A percentile compares a stretch with the other conserved stretches of the same genome.
phyloP scores from a whole-genome alignment of 768 basidiomycete species.

The Lactarius psammicola region DNA sequence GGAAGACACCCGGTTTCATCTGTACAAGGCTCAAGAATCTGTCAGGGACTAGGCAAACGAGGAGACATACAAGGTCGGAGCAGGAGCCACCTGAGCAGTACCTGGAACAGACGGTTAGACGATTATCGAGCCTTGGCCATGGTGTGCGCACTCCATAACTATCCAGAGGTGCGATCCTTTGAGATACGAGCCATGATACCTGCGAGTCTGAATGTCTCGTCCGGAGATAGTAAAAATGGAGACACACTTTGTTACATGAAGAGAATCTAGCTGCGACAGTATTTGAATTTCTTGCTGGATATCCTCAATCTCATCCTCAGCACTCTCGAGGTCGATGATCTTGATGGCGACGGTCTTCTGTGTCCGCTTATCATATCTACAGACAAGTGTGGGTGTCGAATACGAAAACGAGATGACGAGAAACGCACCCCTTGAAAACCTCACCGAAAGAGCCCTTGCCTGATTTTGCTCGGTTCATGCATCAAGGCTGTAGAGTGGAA shows the following conservation, averaged over 20 bases:
- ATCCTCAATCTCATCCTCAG: slow-evolving; percentile 99
- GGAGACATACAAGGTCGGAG: slow-evolving; percentile 78
- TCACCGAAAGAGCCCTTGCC: slow-evolving; percentile 99
- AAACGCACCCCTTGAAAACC: slow-evolving; percentile 91
- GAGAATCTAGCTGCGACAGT: slow-evolving; percentile 92
- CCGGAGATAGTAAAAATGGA: slow-evolving; percentile 30
- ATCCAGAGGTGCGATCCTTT: slow-evolving; percentile 98
- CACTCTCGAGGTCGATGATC: slow-evolving; percentile 98
- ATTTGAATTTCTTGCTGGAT: slow-evolving; percentile 99
- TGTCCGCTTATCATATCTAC: slow-evolving; percentile 90
- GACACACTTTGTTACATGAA: slow-evolving; percentile 90
- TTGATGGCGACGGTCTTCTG: slow-evolving; percentile 98
- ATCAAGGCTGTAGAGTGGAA: slow-evolving; percentile 20
- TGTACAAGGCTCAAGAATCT: slow-evolving; percentile 36
- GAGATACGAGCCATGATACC: slow-evolving; percentile 95
- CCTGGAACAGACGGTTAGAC: slow-evolving; percentile 40
- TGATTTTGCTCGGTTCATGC: slow-evolving; percentile 36
- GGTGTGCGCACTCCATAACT: slow-evolving; percentile 80
- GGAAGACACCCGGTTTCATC: slow-evolving; percentile 99
- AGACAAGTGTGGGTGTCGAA: slow-evolving; percentile 14
- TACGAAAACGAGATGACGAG: slow-evolving; percentile 11
- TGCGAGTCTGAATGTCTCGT: slow-evolving; percentile 32
- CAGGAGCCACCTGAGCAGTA: slow-evolving; percentile 99
- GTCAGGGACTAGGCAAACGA: slow-evolving; percentile 24
- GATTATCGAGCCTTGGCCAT: neutral